Evolutionary conservation across 108 stramenopile genomes (phyloP).

Genomic region (Nitzschia palea): DNA sequence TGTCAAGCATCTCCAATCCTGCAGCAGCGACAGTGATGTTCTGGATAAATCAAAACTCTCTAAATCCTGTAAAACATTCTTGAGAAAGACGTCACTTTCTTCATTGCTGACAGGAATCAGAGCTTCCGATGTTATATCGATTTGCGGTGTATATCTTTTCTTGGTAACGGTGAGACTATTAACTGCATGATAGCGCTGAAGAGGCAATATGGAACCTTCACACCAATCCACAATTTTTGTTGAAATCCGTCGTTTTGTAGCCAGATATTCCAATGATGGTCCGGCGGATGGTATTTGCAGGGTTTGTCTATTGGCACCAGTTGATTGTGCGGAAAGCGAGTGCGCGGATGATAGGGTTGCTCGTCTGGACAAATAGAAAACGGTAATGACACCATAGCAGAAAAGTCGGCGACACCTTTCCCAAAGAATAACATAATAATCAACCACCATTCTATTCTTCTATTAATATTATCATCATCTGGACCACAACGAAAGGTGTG

Average conservation of each 20-base stretch:
- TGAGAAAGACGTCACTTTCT: not conserved
- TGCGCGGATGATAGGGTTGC: not conserved
- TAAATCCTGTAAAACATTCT: not conserved
- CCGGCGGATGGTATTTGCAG: not conserved
- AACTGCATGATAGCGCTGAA: constrained; percentile 4
- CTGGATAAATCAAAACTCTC: constrained; percentile 5
- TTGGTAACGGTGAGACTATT: not conserved
- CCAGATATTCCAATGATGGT: not conserved
- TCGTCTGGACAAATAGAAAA: too few relatives aligned
- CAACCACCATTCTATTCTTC: too few relatives aligned
- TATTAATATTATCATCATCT: too few relatives aligned
- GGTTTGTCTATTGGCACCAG: not conserved
- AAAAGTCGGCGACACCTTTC: too few relatives aligned
- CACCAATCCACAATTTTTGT: not conserved
- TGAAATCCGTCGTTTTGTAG: not conserved
- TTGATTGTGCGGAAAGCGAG: not conserved
- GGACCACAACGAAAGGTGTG: too few relatives aligned
- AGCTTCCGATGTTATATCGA: too few relatives aligned
- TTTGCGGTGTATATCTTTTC: not conserved
- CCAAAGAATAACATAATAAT: too few relatives aligned
- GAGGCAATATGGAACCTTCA: constrained; percentile 1
- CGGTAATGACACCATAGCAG: too few relatives aligned
- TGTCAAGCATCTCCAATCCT: constrained; percentile 4
- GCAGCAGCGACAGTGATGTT: constrained; percentile 1
- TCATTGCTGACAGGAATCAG: not conserved